phyloP scores from a whole-genome alignment of 495 filamentous ascomycete species.

The Xylaria castorea region DNA sequence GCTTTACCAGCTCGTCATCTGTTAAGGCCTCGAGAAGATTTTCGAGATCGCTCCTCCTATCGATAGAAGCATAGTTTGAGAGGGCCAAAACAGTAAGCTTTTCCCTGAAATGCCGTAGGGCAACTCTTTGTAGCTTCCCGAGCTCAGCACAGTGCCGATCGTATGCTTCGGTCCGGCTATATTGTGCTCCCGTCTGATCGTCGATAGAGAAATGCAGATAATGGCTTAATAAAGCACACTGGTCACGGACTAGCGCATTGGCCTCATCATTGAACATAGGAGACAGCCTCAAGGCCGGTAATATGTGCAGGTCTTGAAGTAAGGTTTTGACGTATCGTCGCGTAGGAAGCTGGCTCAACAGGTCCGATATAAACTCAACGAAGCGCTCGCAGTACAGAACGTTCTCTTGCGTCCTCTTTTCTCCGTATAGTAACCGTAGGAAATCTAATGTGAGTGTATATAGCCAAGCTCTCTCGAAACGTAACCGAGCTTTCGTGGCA shows the following conservation, averaged over 20 bases:
- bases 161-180: conserved; percentile 74
- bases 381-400: conserved; percentile 90
- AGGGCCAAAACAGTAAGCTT: conserved; percentile 90
- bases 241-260: conserved; percentile 82
- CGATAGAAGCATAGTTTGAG: conserved; percentile 89
- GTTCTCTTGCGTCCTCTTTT: conserved; percentile 63
- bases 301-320: conserved; percentile 87
- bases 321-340: conserved; percentile 92
- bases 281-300: conserved; percentile 81
- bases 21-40: conserved; percentile 74
- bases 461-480: conserved; percentile 94
- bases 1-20: conserved; percentile 72
- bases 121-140: conserved; percentile 79
- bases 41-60: conserved; percentile 78
- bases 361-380: conserved; percentile 86
- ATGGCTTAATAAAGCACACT: conserved; percentile 78
- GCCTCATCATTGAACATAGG: conserved; percentile 75
- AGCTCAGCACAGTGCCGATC: conserved; percentile 78
- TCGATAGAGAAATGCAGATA: conserved; percentile 90
- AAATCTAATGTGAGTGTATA: conserved; percentile 88
- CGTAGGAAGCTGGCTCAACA: conserved; percentile 93
- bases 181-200: conserved; percentile 83
- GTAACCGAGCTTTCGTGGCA: conserved; percentile 73
- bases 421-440: conserved; percentile 70
- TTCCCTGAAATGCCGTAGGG: conserved; percentile 84